Conservation (phyloP, 2,329 filamentous ascomycete genomes). For the Fusarium multiceps region DNA sequence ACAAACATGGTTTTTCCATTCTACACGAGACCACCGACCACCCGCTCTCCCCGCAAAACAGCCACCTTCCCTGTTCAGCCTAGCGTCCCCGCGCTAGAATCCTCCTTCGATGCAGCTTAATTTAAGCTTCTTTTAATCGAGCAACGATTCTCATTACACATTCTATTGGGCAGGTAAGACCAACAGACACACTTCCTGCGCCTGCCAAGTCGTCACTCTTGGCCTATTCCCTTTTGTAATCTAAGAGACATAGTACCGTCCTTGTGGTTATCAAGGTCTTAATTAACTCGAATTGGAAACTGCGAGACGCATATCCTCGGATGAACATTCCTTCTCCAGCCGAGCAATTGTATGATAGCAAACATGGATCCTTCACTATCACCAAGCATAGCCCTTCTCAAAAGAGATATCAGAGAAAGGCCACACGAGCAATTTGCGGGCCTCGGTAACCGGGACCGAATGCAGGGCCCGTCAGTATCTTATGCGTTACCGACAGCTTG, state of each 20-base stretch:
- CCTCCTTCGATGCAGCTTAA: conserved; percentile 31
- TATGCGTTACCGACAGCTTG: conserved; percentile 1
- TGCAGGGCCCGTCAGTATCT: not conserved
- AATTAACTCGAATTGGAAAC: conserved; percentile 1
- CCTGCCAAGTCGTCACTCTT: not conserved
- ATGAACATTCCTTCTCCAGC: not conserved
- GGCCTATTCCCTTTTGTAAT: not conserved
- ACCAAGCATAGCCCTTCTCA: not conserved
- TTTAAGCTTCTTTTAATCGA: conserved; percentile 38
- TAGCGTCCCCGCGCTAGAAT: conserved; percentile 26
- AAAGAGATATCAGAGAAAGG: not conserved
- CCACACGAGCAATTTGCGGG: not conserved
- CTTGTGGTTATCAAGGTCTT: not conserved
- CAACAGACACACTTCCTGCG: not conserved
- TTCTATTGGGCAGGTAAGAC: conserved; percentile 8
- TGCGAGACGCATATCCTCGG: not conserved
- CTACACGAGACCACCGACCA: conserved; percentile 5
- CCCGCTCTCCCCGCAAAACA: conserved; percentile 7
- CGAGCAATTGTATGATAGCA: not conserved
- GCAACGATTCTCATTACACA: not conserved
- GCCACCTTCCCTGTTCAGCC: conserved; percentile 42
- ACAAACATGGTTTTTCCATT: not conserved
- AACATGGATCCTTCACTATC: not conserved
- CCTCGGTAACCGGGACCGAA: conserved; percentile 1
- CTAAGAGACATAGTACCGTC: not conserved